Conservation (phyloP, 1,139 yeast species). For the Kurtzmaniella natalensis region DNA sequence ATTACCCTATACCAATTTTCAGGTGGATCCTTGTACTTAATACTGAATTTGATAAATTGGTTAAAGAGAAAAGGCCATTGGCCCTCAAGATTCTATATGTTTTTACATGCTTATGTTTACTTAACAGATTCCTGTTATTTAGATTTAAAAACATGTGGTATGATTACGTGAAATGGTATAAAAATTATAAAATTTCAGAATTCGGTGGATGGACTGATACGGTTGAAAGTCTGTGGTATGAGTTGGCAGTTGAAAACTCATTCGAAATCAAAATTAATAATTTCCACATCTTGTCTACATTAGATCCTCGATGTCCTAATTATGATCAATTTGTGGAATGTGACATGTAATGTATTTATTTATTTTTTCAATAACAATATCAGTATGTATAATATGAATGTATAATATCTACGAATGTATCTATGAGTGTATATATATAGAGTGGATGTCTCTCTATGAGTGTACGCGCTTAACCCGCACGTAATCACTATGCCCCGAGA, state of each 20-base stretch:
- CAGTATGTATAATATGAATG: no score
- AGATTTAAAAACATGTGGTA: constrained; percentile 21
- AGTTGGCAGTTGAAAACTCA: constrained; percentile 4
- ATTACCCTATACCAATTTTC: constrained; percentile 25
- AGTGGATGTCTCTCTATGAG: no score
- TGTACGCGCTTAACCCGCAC: no score
- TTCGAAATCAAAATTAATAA: background rate
- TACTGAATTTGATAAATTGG: constrained; percentile 15
- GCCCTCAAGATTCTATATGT: constrained; percentile 23
- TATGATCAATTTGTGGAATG: no score
- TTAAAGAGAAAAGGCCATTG: constrained; percentile 17
- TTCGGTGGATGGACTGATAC: constrained; percentile 16
- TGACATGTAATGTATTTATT: no score
- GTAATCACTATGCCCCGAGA: no score
- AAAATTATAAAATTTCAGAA: constrained; percentile 9
- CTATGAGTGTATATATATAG: no score
- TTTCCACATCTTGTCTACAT: background rate
- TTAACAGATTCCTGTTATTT: constrained; percentile 20
- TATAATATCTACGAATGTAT: no score
- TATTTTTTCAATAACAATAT: no score
- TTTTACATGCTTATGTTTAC: constrained; percentile 17
- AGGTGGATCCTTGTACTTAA: constrained; percentile 22
- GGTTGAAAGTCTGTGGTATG: constrained; percentile 14
- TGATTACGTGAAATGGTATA: constrained; percentile 24
- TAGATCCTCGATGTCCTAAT: constrained; percentile 2